Conservation (phyloP, 805 yeast species). For the Starmerella bacillaris region DNA sequence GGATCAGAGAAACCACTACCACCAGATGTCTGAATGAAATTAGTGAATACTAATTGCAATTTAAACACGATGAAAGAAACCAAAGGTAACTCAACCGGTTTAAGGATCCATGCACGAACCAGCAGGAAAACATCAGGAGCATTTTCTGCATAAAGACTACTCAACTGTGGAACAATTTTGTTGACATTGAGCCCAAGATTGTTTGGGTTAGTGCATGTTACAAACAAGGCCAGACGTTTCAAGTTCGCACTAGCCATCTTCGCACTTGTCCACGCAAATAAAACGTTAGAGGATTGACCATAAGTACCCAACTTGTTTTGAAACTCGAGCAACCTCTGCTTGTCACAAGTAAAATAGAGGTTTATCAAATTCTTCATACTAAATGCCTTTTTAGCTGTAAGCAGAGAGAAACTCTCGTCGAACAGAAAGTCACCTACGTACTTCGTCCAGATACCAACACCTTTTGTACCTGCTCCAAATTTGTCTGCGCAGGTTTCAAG, state of each 20-base stretch:
- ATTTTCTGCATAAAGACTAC: slow-evolving; percentile 29
- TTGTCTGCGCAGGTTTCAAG: slow-evolving; percentile 2
- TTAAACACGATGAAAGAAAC: slow-evolving; percentile 35
- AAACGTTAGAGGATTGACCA: slow-evolving; percentile 33
- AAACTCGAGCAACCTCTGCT: slow-evolving; percentile 40
- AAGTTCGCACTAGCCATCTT: slow-evolving; percentile 36
- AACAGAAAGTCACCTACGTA: slow-evolving; percentile 45
- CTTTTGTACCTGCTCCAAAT: slow-evolving; percentile 10
- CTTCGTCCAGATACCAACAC: slow-evolving; percentile 44
- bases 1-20: slow-evolving; percentile 12
- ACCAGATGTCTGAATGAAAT: slow-evolving; percentile 21
- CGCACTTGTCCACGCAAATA: slow-evolving; percentile 55
- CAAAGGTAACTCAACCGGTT: slow-evolving; percentile 6
- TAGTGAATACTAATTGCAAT: slow-evolving; percentile 33
- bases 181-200: slow-evolving; percentile 11
- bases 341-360: slow-evolving; percentile 49
- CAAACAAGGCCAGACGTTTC: slow-evolving; percentile 44
- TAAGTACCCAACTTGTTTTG: slow-evolving; percentile 28
- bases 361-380: slow-evolving; percentile 40
- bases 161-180: slow-evolving; percentile 15
- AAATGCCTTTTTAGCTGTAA: slow-evolving; percentile 19
- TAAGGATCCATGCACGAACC: slow-evolving; percentile 44
- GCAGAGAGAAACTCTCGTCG: slow-evolving; percentile 38
- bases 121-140: slow-evolving; percentile 32
- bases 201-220: slow-evolving; percentile 37